Conservation (phyloP, 1,139 yeast genomes). For the Debaryomyces fabryi region DNA sequence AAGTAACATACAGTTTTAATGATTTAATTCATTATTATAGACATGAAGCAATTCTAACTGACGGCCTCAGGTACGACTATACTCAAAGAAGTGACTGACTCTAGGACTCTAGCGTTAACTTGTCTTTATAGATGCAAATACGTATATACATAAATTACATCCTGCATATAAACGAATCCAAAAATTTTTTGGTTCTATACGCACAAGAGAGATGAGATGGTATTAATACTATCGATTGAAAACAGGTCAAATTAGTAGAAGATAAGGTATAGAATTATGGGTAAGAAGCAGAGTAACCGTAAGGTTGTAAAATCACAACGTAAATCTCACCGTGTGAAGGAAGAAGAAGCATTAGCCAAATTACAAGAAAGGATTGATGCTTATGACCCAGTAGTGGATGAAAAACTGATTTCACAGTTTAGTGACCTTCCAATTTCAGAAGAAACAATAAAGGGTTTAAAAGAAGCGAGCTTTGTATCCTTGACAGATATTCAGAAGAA, state of each 20-base stretch:
- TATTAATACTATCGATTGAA: neutral
- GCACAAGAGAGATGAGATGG: slow-evolving; percentile 10
- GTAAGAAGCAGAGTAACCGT: slow-evolving; percentile 21
- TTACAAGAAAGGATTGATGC: slow-evolving; percentile 53
- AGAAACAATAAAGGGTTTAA: slow-evolving; percentile 70
- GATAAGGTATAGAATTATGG: slow-evolving; percentile 20
- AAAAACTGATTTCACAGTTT: slow-evolving; percentile 41
- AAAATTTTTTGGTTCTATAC: slow-evolving; percentile 3
- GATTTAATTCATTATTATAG: neutral
- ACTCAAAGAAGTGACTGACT: neutral
- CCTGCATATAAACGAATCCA: slow-evolving; percentile 5
- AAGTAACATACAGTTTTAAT: neutral
- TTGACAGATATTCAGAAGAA: slow-evolving; percentile 86
- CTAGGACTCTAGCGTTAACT: neutral
- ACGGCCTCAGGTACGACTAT: neutral
- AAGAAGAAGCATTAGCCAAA: slow-evolving; percentile 46
- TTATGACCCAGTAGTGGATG: slow-evolving; percentile 46
- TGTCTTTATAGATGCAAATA: neutral
- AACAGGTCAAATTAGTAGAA: slow-evolving; percentile 4
- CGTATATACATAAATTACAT: neutral
- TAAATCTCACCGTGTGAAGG: slow-evolving; percentile 32
- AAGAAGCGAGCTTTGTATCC: slow-evolving; percentile 67
- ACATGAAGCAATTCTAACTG: neutral
- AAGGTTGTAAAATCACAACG: slow-evolving; percentile 20
- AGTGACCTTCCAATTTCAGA: slow-evolving; percentile 75